Base-by-base conservation (phyloP, 768 basidiomycete genomes). In the Cyclocybe cylindracea region DNA sequence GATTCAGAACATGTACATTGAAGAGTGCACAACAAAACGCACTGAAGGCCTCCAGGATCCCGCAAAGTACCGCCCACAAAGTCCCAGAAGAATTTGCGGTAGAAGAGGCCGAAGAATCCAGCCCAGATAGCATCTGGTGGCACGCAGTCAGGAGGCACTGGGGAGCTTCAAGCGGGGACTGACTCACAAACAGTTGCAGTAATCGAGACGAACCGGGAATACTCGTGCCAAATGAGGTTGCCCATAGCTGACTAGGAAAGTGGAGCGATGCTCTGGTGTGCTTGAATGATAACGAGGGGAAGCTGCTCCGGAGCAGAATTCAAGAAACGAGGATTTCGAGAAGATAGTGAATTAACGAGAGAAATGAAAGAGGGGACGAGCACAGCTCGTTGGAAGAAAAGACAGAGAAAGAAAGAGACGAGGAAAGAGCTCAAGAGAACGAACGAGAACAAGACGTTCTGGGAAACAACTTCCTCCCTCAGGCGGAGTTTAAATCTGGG, bases 81-180 rank as follows among this genome's bases (percentile, higher is more conserved):
- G 74, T 96, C 94, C 89, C 91, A 96, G 73, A 96, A 94, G 81
- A 92, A 96, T 74, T 96, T 96, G 70, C 92, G 89, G 73, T 84
- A 94, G 60, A 87, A 74, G 10, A 94, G 67, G 13, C 85, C 94
- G 72, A 82, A 95, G 71, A 89, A 86, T 32, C 81, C 75, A 10
- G 89, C 86, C 91, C 90, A 92, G 9, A 92, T 73, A 51, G 85
- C 81, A 66, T 91, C 91, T 92, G 55, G 34, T 44, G 36, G 35
- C 7, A 46, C 47, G 55, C 48, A 61, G 56, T 53, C 43, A 11
- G 44, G 34, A 42, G 48, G 6, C 37, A 8, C 19, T 29, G 18
- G 39, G 9, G 34, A 31, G 33, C 33, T 10, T 10, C n/a, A 19
- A 36, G 38, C 5, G 2, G 6, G 13, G 24, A 14, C 35, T 19